Percentiles rank a stretch among this genome's conserved stretches.
phyloP scores from a whole-genome alignment of 805 yeast genomes.

The Ogataea neopini region DNA sequence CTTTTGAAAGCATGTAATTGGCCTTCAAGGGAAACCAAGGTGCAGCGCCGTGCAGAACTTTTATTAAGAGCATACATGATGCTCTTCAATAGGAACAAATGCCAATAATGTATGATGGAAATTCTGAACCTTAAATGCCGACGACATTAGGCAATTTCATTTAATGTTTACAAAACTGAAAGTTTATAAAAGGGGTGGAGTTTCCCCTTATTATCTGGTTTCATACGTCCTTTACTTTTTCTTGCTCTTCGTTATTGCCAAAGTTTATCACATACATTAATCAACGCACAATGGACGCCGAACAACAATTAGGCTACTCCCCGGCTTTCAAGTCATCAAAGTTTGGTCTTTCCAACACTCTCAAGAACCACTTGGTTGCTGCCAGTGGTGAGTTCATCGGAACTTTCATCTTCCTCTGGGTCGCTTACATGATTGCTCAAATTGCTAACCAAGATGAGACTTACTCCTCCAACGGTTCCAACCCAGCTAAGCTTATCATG shows the following conservation, averaged over 20 bases:
- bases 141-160: constrained; percentile 3
- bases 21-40: constrained; percentile 2
- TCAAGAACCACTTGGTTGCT: constrained; percentile 67
- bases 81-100: constrained; percentile 2
- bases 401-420: constrained; percentile 80
- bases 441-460: constrained; percentile 57
- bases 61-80: constrained; percentile 4
- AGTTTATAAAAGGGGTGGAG: background rate
- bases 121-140: background rate
- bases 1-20: constrained; percentile 6
- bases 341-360: constrained; percentile 42
- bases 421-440: constrained; percentile 81
- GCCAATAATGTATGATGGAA: background rate
- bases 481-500: constrained; percentile 71
- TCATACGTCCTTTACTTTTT: background rate
- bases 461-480: constrained; percentile 35
- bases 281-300: constrained; percentile 35
- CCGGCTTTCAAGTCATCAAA: constrained; percentile 39
- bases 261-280: background rate
- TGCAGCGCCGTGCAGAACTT: constrained; percentile 4
- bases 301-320: constrained; percentile 43
- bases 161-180: background rate
- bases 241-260: background rate
- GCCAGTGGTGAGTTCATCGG: constrained; percentile 81
- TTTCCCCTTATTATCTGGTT: background rate